Conservation (phyloP, 352 stramenopile species). For the Thalassiosira delicatula region DNA sequence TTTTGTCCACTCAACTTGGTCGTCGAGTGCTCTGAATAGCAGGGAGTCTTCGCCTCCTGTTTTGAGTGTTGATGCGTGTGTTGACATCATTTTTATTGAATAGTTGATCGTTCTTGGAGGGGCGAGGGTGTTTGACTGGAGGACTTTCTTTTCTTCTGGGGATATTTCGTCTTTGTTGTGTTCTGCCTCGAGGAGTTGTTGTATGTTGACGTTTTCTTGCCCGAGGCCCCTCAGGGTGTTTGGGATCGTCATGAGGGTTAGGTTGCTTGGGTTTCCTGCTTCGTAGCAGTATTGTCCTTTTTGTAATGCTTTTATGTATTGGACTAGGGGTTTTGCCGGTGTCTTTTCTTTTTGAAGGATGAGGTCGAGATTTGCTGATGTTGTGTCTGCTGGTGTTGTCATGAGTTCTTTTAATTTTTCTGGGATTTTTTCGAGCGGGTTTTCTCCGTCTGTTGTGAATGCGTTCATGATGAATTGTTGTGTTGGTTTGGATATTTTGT, state of each 20-base stretch:
- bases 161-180: background rate
- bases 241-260: background rate
- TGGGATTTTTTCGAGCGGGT: background rate
- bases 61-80: background rate
- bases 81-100: background rate
- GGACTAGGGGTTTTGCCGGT: too few relatives aligned
- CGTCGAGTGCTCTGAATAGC: background rate
- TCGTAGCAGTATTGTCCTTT: slow-evolving; percentile 4
- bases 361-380: too few relatives aligned
- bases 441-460: background rate
- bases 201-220: background rate
- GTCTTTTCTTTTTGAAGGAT: too few relatives aligned
- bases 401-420: slow-evolving; percentile 5
- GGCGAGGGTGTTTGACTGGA: background rate
- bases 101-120: slow-evolving; percentile 2
- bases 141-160: background rate
- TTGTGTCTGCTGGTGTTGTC: background rate
- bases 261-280: background rate
- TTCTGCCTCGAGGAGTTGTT: background rate
- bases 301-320: background rate
- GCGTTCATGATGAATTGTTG: background rate
- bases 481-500: background rate
- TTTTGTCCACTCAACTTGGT: background rate
- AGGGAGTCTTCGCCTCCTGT: background rate
- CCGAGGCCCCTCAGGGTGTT: background rate